Evolutionary conservation across 495 filamentous ascomycete genomes (phyloP).

Genomic region (Paragyromitra xinjiangensis): DNA sequence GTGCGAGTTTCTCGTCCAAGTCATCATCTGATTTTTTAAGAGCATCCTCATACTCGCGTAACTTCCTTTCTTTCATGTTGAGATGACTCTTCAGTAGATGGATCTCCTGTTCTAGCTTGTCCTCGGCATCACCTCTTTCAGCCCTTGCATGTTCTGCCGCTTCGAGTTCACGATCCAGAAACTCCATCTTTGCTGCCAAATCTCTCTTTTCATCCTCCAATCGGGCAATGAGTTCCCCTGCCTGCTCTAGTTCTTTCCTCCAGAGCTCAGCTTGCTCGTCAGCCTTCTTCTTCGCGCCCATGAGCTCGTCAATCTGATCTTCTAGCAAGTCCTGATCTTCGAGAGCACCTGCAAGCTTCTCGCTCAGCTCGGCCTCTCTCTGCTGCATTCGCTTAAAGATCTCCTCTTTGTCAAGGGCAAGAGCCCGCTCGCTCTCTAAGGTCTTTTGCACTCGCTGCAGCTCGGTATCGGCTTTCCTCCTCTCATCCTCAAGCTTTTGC

Average conservation of each 20-base stretch:
- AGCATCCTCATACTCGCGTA: slow-evolving; percentile 85
- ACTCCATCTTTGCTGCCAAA: slow-evolving; percentile 70
- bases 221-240: slow-evolving; percentile 81
- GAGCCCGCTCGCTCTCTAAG: slow-evolving; percentile 89
- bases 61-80: slow-evolving; percentile 85
- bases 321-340: slow-evolving; percentile 95
- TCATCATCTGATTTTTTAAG: slow-evolving; percentile 87
- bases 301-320: slow-evolving; percentile 87
- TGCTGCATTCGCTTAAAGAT: slow-evolving; percentile 95
- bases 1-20: slow-evolving; percentile 82
- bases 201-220: slow-evolving; percentile 85
- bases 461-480: slow-evolving; percentile 84
- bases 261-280: slow-evolving; percentile 84
- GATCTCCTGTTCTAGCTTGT: slow-evolving; percentile 78
- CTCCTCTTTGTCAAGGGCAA: slow-evolving; percentile 97
- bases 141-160: slow-evolving; percentile 73
- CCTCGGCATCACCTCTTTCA: slow-evolving; percentile 75
- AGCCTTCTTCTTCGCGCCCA: slow-evolving; percentile 86
- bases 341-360: slow-evolving; percentile 91
- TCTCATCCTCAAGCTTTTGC: slow-evolving; percentile 87
- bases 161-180: slow-evolving; percentile 73
- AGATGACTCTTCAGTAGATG: slow-evolving; percentile 93
- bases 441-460: slow-evolving; percentile 89
- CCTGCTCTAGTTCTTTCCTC: slow-evolving; percentile 86
- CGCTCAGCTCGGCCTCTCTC: slow-evolving; percentile 85